These are phyloP conservation scores for Boletus rubropictus DNA, from an alignment of 768 basidiomycete species.

Conservation along the genomic window DNA sequence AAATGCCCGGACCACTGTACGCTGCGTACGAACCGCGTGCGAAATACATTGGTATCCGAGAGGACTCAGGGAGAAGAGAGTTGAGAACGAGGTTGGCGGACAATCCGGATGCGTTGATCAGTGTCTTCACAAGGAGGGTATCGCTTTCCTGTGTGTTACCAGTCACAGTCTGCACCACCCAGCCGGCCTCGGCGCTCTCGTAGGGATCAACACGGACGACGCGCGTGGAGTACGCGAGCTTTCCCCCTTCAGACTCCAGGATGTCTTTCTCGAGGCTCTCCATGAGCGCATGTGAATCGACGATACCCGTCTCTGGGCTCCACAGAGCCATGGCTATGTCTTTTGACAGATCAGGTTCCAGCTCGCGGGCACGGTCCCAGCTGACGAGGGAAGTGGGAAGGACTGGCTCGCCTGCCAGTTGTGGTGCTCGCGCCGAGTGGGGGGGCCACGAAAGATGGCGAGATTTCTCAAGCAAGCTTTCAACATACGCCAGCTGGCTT, in stretches of 20 bases:
- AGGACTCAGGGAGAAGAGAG: conserved; percentile 50
- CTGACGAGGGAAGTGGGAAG: conserved; percentile 65
- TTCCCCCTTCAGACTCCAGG: conserved; percentile 57
- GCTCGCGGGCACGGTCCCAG: conserved; percentile 56
- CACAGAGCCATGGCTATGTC: conserved; percentile 70
- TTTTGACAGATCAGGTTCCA: conserved; percentile 79
- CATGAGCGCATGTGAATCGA: conserved; percentile 85
- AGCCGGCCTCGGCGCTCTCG: conserved; percentile 44
- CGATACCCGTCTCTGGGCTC: conserved; percentile 84
- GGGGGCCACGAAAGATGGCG: conserved; percentile 47
- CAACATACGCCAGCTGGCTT: conserved; percentile 65
- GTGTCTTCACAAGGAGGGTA: conserved; percentile 62
- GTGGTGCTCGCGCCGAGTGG: conserved; percentile 27
- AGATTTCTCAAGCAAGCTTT: conserved; percentile 61
- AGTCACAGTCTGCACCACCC: conserved; percentile 82
- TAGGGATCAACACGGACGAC: conserved; percentile 82
- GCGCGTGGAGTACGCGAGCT: conserved; percentile 70
- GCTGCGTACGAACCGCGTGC: conserved; percentile 84
- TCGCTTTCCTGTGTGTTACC: conserved; percentile 46
- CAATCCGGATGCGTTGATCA: conserved; percentile 82
- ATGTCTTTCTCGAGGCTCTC: conserved; percentile 79
- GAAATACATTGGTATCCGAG: conserved; percentile 69
- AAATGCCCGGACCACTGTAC: conserved; percentile 75
- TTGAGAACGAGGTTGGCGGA: conserved; percentile 68
- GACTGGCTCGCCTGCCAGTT: conserved; percentile 28